phyloP scores from a whole-genome alignment of 2,329 filamentous ascomycete species.

The Fusarium staphyleae region DNA sequence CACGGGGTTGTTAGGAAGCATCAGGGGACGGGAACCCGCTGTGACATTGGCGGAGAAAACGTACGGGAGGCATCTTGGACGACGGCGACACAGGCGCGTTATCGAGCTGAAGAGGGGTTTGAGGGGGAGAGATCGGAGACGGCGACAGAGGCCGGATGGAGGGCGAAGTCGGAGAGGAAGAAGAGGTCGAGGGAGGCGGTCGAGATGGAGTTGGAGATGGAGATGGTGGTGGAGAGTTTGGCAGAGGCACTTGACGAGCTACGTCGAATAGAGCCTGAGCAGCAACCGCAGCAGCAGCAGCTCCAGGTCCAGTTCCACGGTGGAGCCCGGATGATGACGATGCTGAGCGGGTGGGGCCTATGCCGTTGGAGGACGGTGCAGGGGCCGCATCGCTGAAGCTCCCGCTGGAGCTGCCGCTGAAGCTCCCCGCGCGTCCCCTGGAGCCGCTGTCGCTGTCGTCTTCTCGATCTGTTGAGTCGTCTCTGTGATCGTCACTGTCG shows the following conservation, averaged over 20 bases:
- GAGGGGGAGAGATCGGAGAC: conserved; percentile 37
- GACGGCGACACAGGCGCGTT: conserved; percentile 43
- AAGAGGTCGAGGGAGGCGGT: conserved; percentile 43
- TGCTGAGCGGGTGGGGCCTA: conserved; percentile 33
- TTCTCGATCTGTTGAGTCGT: conserved; percentile 17
- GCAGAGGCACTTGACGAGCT: conserved; percentile 51
- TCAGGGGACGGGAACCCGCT: not conserved
- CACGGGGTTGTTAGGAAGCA: conserved; percentile 20
- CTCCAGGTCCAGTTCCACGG: conserved; percentile 26
- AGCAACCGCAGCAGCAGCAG: conserved; percentile 21
- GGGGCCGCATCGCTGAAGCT: conserved; percentile 32
- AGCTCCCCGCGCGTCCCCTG: conserved; percentile 6
- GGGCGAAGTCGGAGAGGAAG: conserved; percentile 45
- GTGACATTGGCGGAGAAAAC: conserved; percentile 38
- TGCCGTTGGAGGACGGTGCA: conserved; percentile 24
- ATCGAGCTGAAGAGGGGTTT: conserved; percentile 36
- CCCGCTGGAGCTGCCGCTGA: conserved; percentile 22
- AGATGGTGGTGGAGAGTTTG: conserved; percentile 52
- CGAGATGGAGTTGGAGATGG: conserved; percentile 43
- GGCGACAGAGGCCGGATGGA: conserved; percentile 44
- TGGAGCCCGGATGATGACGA: conserved; percentile 48
- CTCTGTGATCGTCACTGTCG: conserved; percentile 38
- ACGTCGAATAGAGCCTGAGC: conserved; percentile 42
- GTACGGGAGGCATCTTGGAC: conserved; percentile 64
- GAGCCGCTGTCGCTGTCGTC: conserved; percentile 9